Evolutionary conservation across 1,284 basidiomycete species (phyloP).

Genomic region (Apiotrichum akiyoshidainum): DNA sequence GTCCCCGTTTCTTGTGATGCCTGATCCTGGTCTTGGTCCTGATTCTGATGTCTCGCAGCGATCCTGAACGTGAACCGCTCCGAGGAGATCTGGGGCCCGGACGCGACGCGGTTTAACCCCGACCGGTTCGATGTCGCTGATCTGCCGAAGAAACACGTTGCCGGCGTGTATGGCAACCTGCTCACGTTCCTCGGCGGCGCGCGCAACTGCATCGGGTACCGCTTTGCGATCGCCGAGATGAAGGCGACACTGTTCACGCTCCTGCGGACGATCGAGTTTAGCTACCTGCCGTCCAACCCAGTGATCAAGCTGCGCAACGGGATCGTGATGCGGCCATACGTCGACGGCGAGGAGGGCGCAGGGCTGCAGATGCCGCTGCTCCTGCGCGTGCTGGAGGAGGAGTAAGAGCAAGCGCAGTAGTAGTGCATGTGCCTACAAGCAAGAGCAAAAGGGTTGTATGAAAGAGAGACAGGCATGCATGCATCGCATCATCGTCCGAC

Average conservation of each 20-base stretch:
- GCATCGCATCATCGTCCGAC: no score
- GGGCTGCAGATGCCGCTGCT: slow-evolving; percentile 49
- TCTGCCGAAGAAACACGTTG: slow-evolving; percentile 53
- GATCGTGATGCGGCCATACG: slow-evolving; percentile 45
- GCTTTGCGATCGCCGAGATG: slow-evolving; percentile 66
- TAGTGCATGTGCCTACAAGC: neutral
- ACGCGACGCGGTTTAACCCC: slow-evolving; percentile 61
- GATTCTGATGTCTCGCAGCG: slow-evolving; percentile 27
- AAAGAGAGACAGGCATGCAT: neutral
- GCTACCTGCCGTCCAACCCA: slow-evolving; percentile 50
- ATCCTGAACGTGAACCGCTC: slow-evolving; percentile 61
- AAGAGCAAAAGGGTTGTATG: neutral
- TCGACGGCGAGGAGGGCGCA: slow-evolving; percentile 40
- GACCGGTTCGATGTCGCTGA: slow-evolving; percentile 25
- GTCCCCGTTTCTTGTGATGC: no score
- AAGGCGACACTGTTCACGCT: slow-evolving; percentile 62
- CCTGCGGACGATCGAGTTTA: slow-evolving; percentile 59
- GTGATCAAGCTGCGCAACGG: slow-evolving; percentile 27
- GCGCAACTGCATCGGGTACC: slow-evolving; percentile 68
- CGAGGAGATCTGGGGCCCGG: slow-evolving; percentile 63
- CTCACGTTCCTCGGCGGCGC: slow-evolving; percentile 66
- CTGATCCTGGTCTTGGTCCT: no score
- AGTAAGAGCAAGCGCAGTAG: neutral
- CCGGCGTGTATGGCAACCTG: slow-evolving; percentile 62
- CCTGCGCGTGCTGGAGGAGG: slow-evolving; percentile 13